Evolutionary conservation across 371 early-diverging fungal genomes (phyloP), one percentile per base, ranked within the genome.

Genomic region (Syncephalastrum sp.): DNA sequence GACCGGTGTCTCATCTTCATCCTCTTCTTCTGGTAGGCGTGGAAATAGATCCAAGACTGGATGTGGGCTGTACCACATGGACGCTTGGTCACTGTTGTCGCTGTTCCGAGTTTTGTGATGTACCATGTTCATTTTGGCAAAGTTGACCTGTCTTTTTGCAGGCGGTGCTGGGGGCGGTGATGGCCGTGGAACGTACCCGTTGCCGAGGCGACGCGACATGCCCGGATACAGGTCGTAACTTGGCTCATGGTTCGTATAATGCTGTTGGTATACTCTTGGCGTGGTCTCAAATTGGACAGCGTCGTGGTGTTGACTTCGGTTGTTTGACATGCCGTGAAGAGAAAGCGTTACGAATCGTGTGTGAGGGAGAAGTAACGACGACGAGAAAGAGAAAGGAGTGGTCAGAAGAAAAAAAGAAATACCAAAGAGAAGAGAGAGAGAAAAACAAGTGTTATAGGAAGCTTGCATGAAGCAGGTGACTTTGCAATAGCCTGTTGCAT

Each of bases 161-260:
- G 33, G 55, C 4, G 17, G 44, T 21, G 21, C 42, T 1, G 61
- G 55, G 47, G 57, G 56, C 47, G 51, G 47, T 23, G 46, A 41
- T 33, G 67, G 70, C 19, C 52, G 54, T 15, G 60, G 72, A 10
- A 61, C 60, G 49, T 64, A 64, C 10, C 77, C 77, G 47, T 77
- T 77, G 8, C 62, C 59, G 44, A 74, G 43, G 15, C 69, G 56
- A 42, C 78, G 68, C 38, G 69, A 62, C 42, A 77, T 54, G 33
- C 61, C 50, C 25, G 78, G 78, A 50, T 77, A 77, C 1, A 77
- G 57, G 53, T 77, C 78, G 47, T 70, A 74, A 49, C 54, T 68
- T 13, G 72, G 70, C n/a, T 56, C 27, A 5, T 66, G 50, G 19
- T 63, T 57, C 42, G 44, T 69, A 58, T 70, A 77, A 54, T 77